Conservation (phyloP, 2,329 filamentous ascomycete genomes). For the Talaromyces sp. region DNA sequence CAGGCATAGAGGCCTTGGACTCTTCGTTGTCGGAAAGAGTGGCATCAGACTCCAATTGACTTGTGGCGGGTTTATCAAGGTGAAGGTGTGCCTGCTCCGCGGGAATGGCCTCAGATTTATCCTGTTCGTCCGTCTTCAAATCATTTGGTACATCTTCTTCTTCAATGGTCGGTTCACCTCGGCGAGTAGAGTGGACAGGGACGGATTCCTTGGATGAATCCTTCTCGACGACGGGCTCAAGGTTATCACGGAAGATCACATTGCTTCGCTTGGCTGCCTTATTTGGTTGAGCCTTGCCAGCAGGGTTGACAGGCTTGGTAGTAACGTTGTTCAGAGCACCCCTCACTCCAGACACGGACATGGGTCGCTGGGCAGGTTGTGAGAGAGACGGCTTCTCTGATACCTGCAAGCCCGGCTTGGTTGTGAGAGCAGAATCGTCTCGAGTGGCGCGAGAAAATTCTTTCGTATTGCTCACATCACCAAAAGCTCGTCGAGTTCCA, state of each 20-base stretch:
- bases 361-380: conserved; percentile 65
- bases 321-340: conserved; percentile 39
- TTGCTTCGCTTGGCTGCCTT: conserved; percentile 54
- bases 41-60: conserved; percentile 21
- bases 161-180: conserved; percentile 4
- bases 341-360: conserved; percentile 45
- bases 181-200: background rate
- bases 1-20: conserved; percentile 6
- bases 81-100: background rate
- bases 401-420: conserved; percentile 50
- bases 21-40: conserved; percentile 20
- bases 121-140: conserved; percentile 13
- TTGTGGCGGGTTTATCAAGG: background rate
- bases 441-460: conserved; percentile 46
- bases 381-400: conserved; percentile 29
- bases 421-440: conserved; percentile 60
- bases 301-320: conserved; percentile 35
- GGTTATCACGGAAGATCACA: conserved; percentile 57
- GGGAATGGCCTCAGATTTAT: background rate
- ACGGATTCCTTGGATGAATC: conserved; percentile 35
- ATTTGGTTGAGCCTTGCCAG: conserved; percentile 34
- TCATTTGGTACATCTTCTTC: conserved; percentile 1
- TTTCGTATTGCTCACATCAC: conserved; percentile 75
- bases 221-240: conserved; percentile 39
- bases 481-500: conserved; percentile 75